phyloP scores from a whole-genome alignment of 352 stramenopile genomes.

The Stephanocyclus meneghinianus region DNA sequence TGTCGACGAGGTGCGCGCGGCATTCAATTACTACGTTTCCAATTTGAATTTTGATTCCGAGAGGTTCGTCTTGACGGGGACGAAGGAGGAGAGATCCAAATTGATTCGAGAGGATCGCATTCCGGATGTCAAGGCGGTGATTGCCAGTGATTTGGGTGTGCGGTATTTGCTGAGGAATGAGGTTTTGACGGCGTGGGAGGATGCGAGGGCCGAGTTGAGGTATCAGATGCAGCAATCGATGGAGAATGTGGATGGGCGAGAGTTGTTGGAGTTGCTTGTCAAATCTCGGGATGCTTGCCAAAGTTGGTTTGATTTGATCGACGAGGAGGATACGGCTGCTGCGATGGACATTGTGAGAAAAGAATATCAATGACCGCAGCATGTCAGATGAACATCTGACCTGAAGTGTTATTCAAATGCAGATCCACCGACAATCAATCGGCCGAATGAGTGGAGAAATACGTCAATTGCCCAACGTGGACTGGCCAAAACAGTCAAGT shows the following conservation, averaged over 20 bases:
- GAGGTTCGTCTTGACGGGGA: conserved; percentile 46
- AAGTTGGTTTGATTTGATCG: conserved; percentile 46
- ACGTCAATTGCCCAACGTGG: too few relatives aligned
- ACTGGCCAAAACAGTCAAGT: too few relatives aligned
- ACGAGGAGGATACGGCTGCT: conserved; percentile 14
- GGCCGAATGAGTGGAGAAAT: too few relatives aligned
- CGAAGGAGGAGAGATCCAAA: conserved; percentile 35
- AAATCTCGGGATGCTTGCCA: conserved; percentile 5
- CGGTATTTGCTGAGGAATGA: conserved; percentile 58
- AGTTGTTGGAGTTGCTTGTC: conserved; percentile 39
- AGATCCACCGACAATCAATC: too few relatives aligned
- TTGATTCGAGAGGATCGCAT: conserved; percentile 56
- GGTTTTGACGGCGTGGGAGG: conserved; percentile 46
- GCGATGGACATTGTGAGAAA: conserved; percentile 14
- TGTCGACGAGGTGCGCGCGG: conserved; percentile 49
- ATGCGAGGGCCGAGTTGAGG: conserved; percentile 50
- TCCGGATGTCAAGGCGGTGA: background rate
- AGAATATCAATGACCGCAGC: too few relatives aligned
- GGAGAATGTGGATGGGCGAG: conserved; percentile 17
- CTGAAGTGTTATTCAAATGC: too few relatives aligned
- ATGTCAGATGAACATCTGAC: too few relatives aligned
- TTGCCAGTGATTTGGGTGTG: conserved; percentile 27
- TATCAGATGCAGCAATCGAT: conserved; percentile 34
- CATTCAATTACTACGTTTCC: conserved; percentile 62
- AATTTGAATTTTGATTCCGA: conserved; percentile 54